These are phyloP conservation scores for Dipteronia dyeriana DNA, from an alignment of 345 rosid species.

Conservation along the genomic window DNA sequence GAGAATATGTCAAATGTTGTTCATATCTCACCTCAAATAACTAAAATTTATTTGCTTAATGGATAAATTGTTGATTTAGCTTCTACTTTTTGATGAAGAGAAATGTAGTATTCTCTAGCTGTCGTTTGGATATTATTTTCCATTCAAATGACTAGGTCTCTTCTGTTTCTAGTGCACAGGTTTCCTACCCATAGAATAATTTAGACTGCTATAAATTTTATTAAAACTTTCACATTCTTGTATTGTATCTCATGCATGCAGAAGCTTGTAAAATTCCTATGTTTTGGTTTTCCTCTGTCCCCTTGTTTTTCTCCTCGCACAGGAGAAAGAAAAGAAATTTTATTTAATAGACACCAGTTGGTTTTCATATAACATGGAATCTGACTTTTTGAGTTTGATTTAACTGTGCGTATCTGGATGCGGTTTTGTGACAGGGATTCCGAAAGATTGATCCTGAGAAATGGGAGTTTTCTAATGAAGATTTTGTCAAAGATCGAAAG, in stretches of 20 bases:
- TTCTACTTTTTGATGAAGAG: not conserved
- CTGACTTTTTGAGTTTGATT: not conserved
- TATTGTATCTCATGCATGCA: not conserved
- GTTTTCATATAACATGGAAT: not conserved
- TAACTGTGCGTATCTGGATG: slow-evolving; percentile 8
- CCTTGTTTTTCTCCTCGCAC: not conserved
- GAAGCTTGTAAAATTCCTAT: not conserved
- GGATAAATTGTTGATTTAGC: not conserved
- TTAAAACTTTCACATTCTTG: not conserved
- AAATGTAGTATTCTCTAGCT: not conserved
- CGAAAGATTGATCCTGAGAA: slow-evolving; percentile 87
- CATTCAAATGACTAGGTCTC: not conserved
- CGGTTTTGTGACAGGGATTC: slow-evolving; percentile 63
- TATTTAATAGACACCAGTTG: not conserved
- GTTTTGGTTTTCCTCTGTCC: not conserved
- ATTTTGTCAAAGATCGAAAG: slow-evolving; percentile 76
- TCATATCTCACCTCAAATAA: not conserved
- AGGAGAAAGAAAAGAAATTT: not conserved
- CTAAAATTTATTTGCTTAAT: not conserved
- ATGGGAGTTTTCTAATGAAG: slow-evolving; percentile 96
- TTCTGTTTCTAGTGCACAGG: not conserved
- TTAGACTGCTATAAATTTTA: not conserved
- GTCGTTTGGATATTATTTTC: not conserved
- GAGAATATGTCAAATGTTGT: not conserved
- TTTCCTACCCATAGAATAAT: not conserved